A percentile compares a stretch with the other conserved stretches of the same genome.
phyloP scores from a whole-genome alignment of 495 filamentous ascomycete genomes.

The Penicillium psychrofluorescens region DNA sequence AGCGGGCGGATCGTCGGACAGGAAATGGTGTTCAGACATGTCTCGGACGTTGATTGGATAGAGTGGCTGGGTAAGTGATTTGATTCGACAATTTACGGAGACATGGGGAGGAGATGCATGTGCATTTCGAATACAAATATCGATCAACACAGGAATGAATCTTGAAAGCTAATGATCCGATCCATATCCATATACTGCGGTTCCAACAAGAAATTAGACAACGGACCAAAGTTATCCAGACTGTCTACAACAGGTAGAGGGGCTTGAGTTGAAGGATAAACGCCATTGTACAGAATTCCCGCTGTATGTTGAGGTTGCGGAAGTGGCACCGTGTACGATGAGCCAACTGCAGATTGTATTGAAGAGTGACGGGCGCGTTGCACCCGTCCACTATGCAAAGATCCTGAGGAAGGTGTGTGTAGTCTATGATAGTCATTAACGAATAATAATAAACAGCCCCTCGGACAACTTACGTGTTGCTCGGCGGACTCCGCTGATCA shows the following conservation, averaged over 20 bases:
- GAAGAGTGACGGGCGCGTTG: not conserved
- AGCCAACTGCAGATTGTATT: too few species aligned
- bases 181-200: conserved; percentile 1
- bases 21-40: too few species aligned
- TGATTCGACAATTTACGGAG: too few species aligned
- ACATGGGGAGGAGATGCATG: too few species aligned
- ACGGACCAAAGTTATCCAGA: not conserved
- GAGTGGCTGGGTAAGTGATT: too few species aligned
- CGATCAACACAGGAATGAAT: too few species aligned
- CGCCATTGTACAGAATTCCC: not conserved
- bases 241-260: not conserved
- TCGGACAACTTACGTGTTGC: not conserved
- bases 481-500: not conserved
- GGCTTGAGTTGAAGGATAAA: not conserved
- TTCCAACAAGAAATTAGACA: not conserved
- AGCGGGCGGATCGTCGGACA: too few species aligned
- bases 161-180: not conserved
- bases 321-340: too few species aligned
- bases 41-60: too few species aligned
- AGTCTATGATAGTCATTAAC: not conserved
- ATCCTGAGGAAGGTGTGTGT: not conserved
- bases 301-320: too few species aligned
- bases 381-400: not conserved
- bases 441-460: too few species aligned
- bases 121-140: too few species aligned